Percentiles rank a stretch among this genome's conserved stretches.
phyloP scores from a whole-genome alignment of 2,329 filamentous ascomycete species.

The Neonectria sp. region DNA sequence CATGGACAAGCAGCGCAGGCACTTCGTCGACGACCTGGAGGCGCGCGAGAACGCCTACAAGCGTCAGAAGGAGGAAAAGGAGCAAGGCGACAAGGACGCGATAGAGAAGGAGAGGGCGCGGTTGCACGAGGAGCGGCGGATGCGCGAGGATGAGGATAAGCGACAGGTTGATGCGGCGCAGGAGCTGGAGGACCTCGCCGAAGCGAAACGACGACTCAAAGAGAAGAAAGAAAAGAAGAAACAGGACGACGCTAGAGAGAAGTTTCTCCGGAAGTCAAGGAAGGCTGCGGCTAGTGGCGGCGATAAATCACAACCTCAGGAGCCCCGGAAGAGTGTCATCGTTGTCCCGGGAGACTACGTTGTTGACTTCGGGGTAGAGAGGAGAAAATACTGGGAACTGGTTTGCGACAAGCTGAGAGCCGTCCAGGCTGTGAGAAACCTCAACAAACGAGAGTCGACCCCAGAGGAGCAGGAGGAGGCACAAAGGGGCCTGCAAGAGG shows the following conservation, averaged over 20 bases:
- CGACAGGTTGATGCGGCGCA: slow-evolving; percentile 56
- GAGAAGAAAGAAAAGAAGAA: slow-evolving; percentile 60
- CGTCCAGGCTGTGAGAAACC: slow-evolving; percentile 54
- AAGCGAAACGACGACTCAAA: slow-evolving; percentile 55
- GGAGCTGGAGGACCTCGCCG: slow-evolving; percentile 56
- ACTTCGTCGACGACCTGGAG: slow-evolving; percentile 91
- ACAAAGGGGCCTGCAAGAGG: slow-evolving; percentile 48
- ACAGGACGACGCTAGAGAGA: slow-evolving; percentile 48
- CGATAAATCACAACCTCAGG: slow-evolving; percentile 36
- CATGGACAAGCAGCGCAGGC: slow-evolving; percentile 80
- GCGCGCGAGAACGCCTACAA: slow-evolving; percentile 79
- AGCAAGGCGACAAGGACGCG: slow-evolving; percentile 53
- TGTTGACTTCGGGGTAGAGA: slow-evolving; percentile 48
- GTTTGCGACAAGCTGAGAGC: slow-evolving; percentile 60
- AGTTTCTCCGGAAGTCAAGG: slow-evolving; percentile 53
- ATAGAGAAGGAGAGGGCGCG: slow-evolving; percentile 56
- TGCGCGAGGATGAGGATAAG: slow-evolving; percentile 55
- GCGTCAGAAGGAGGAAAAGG: slow-evolving; percentile 67
- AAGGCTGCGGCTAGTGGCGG: slow-evolving; percentile 51
- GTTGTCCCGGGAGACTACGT: slow-evolving; percentile 55
- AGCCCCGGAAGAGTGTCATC: slow-evolving; percentile 53
- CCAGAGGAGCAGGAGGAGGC: slow-evolving; percentile 49
- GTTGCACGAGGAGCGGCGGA: slow-evolving; percentile 55
- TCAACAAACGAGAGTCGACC: slow-evolving; percentile 46
- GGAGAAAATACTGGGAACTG: slow-evolving; percentile 57